Evolutionary conservation across 23 red algal species (phyloP), one percentile per base, ranked within the genome.

Genomic region (Cyanidiococcus yangmingshanensis): DNA sequence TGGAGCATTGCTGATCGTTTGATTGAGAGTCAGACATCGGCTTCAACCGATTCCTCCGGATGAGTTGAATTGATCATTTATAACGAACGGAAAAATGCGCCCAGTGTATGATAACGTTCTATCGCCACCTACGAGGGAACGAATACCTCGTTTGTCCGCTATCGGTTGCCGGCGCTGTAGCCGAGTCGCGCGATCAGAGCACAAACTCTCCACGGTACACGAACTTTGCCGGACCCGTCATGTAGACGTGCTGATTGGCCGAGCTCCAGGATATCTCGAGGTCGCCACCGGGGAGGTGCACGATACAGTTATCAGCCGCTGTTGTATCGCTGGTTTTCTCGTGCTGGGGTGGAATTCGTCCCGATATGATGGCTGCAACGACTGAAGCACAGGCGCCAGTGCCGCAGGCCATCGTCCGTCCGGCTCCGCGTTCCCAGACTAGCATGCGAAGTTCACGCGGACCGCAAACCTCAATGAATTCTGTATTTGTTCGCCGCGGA

Each of bases 211-310:
- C 45, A 21, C 45, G 45, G 21, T 54, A 97, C 15, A 90, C 93
- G 40, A 91, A 75, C 37, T 97, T 82, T 0, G 88, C 94, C 18
- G 94, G 94, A 33, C 94, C 94, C n/a, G 94, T 98, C 94, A 98
- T 98, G 37, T 88, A 74, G 25, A 98, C 80, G 59, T 89, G 88
- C 36, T 82, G 68, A 38, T 89, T 75, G 16, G 39, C 54, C 26
- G 68, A 71, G 24, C 59, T 83, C 94, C 94, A 98, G 41, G 88
- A 80, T 63, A 90, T 90, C 57, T 39, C 76, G 24, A 98, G 82
- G 27, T 82, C 80, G 2, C 94, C 94, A 39, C 94, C 92, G 27
- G 94, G 94, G 21, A 98, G 54, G 75, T 75, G 51, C 21, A 98
- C 86, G 25, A 75, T 38, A n/a, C 63, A 58, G 15, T 75, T 59